A percentile compares a stretch with the other conserved stretches of the same genome.
Evolutionary conservation across 2,329 filamentous ascomycete species (phyloP).

Genomic region (Diaporthe amygdali): DNA sequence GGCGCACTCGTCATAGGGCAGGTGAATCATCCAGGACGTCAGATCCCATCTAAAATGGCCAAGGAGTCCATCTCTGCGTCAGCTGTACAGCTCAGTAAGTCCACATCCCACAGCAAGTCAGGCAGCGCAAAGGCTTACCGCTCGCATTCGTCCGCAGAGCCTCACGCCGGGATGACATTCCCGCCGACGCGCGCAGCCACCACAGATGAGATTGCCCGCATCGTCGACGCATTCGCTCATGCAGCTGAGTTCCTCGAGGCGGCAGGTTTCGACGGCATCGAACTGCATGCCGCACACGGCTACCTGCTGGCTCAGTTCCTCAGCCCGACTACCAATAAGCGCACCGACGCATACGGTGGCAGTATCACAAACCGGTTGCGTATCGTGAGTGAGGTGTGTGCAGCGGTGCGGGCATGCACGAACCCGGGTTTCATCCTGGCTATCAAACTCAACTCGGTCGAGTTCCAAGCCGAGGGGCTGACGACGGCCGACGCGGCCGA

Average conservation of each 20-base stretch:
- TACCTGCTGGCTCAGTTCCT: constrained; percentile 61
- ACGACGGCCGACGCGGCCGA: constrained; percentile 54
- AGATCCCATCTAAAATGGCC: constrained; percentile 42
- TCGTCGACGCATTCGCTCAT: constrained; percentile 68
- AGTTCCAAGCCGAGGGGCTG: constrained; percentile 60
- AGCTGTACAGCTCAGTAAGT: constrained; percentile 39
- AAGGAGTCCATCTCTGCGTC: constrained; percentile 46
- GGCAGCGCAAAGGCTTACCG: neutral
- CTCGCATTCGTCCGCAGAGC: constrained; percentile 2
- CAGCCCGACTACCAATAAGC: constrained; percentile 51
- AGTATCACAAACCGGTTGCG: constrained; percentile 49
- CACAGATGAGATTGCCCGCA: constrained; percentile 56
- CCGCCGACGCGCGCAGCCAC: constrained; percentile 59
- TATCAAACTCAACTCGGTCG: constrained; percentile 64
- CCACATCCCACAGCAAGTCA: neutral
- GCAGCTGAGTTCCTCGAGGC: constrained; percentile 66
- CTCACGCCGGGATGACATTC: constrained; percentile 36
- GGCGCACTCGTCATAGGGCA: constrained; percentile 66
- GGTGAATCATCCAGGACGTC: constrained; percentile 66
- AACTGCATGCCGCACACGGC: constrained; percentile 60
- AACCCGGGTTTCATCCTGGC: constrained; percentile 46
- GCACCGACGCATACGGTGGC: constrained; percentile 56
- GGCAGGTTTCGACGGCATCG: constrained; percentile 62
- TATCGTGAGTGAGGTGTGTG: constrained; percentile 49
- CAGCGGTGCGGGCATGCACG: constrained; percentile 37